Percentiles rank a stretch among this genome's conserved stretches.
Evolutionary conservation across 1,284 basidiomycete genomes (phyloP).

Genomic region (Sporisorium exsertum): DNA sequence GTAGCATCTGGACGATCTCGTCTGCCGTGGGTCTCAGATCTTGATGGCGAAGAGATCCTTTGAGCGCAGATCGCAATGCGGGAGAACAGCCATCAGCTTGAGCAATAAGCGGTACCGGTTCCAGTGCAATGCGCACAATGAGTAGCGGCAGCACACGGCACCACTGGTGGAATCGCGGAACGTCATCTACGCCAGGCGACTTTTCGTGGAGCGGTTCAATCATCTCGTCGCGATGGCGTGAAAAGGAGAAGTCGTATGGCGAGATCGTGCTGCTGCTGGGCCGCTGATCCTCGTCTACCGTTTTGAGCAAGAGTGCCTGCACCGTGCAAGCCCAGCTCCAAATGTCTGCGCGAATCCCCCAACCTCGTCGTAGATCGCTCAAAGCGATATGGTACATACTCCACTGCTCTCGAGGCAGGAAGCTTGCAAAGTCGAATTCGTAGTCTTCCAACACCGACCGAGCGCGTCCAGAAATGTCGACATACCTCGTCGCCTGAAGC

Average conservation of each 20-base stretch:
- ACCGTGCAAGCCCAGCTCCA: conserved; percentile 65
- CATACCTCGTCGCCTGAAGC: conserved; percentile 57
- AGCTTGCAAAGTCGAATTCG: conserved; percentile 33
- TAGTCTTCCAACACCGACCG: conserved; percentile 58
- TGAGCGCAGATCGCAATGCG: conserved; percentile 27
- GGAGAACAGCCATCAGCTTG: conserved; percentile 33
- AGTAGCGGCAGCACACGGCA: conserved; percentile 51
- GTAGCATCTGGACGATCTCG: conserved; percentile 24
- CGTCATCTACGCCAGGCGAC: conserved; percentile 36
- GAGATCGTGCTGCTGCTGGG: conserved; percentile 53
- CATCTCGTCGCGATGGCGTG: conserved; percentile 47
- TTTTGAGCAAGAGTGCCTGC: conserved; percentile 50
- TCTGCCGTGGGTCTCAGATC: conserved; percentile 51
- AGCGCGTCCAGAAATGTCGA: conserved; percentile 36
- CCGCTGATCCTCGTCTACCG: conserved; percentile 28
- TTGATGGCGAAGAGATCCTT: conserved; percentile 40
- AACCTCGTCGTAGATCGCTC: conserved; percentile 54
- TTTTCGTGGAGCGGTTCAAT: conserved; percentile 49
- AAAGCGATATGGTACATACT: conserved; percentile 40
- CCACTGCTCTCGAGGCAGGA: conserved; percentile 30
- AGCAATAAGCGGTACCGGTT: conserved; percentile 26
- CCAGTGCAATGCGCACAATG: conserved; percentile 42
- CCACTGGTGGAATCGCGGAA: conserved; percentile 61
- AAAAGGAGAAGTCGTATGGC: conserved; percentile 61
- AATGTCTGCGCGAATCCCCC: conserved; percentile 60